Conservation (phyloP, 2,329 filamentous ascomycete species). For the Coleophoma cylindrospora region DNA sequence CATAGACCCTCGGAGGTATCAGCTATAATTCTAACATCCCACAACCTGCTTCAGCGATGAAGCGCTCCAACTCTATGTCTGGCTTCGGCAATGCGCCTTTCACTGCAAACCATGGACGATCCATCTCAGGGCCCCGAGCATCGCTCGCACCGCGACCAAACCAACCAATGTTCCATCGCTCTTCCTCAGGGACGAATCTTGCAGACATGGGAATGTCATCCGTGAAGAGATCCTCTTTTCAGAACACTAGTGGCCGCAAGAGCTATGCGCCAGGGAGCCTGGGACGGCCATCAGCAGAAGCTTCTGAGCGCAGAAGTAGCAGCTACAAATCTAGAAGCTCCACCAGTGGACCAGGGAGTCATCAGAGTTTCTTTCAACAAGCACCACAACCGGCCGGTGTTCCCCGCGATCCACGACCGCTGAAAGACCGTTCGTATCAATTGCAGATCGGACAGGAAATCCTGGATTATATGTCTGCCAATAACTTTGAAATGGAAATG, state of each 20-base stretch:
- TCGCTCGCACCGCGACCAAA: constrained; percentile 83
- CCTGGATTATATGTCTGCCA: constrained; percentile 82
- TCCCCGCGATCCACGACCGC: constrained; percentile 78
- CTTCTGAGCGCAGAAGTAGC: constrained; percentile 70
- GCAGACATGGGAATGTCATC: constrained; percentile 78
- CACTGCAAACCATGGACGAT: constrained; percentile 70
- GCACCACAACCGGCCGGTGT: constrained; percentile 76
- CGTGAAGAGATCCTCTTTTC: constrained; percentile 76
- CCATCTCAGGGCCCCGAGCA: constrained; percentile 76
- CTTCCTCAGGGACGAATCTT: constrained; percentile 77
- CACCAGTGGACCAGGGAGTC: constrained; percentile 58
- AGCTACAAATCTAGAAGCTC: constrained; percentile 72
- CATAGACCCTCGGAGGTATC: constrained; percentile 78
- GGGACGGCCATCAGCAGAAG: constrained; percentile 30
- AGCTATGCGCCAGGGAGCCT: constrained; percentile 39
- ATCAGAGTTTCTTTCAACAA: constrained; percentile 94
- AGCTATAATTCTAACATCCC: constrained; percentile 82
- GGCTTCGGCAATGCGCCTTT: constrained; percentile 59
- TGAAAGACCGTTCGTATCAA: constrained; percentile 78
- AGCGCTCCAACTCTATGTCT: constrained; percentile 78
- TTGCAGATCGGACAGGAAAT: constrained; percentile 82
- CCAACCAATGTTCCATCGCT: constrained; percentile 81
- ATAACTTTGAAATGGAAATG: constrained; percentile 98
- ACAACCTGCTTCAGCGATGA: constrained; percentile 88
- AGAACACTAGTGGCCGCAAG: constrained; percentile 61